Evolutionary conservation across 2,329 filamentous ascomycete genomes (phyloP).

Genomic region (Epichloe festucae): DNA sequence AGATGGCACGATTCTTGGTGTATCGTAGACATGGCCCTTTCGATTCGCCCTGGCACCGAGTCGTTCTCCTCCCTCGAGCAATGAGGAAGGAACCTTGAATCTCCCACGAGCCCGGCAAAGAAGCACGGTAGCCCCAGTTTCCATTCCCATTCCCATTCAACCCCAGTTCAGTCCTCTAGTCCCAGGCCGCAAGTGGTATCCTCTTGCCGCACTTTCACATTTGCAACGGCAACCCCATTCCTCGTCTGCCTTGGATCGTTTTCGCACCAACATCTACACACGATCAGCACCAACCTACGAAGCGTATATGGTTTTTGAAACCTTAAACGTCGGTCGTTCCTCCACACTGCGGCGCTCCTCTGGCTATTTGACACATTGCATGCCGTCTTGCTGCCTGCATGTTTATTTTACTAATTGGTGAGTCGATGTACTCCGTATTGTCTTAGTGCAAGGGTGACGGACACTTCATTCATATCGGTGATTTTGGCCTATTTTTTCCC

Average conservation of each 20-base stretch:
- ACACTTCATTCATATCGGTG: slow-evolving; percentile 1
- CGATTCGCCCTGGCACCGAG: slow-evolving; percentile 1
- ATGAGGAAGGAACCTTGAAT: neutral
- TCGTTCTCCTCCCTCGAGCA: slow-evolving; percentile 2
- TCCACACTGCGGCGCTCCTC: neutral
- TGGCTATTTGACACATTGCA: neutral
- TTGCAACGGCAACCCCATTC: slow-evolving; percentile 16
- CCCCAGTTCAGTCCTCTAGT: neutral
- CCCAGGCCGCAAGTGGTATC: slow-evolving; percentile 9
- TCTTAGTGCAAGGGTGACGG: slow-evolving; percentile 6
- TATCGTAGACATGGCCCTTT: neutral
- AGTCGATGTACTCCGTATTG: slow-evolving; percentile 1
- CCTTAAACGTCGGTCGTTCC: neutral
- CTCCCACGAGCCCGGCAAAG: slow-evolving; percentile 3
- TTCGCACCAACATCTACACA: slow-evolving; percentile 14
- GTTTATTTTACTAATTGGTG: slow-evolving; percentile 1
- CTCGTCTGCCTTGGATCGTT: slow-evolving; percentile 10
- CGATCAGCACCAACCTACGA: slow-evolving; percentile 7
- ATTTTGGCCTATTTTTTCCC: neutral
- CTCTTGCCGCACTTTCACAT: slow-evolving; percentile 12
- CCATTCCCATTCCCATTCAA: neutral
- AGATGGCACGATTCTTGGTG: neutral
- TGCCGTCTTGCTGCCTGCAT: slow-evolving; percentile 1
- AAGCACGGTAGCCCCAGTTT: slow-evolving; percentile 2
- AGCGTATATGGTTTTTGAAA: slow-evolving; percentile 7